These are phyloP conservation scores for Claviceps sorghi DNA, from an alignment of 2,329 filamentous ascomycete species.

Conservation along the genomic window DNA sequence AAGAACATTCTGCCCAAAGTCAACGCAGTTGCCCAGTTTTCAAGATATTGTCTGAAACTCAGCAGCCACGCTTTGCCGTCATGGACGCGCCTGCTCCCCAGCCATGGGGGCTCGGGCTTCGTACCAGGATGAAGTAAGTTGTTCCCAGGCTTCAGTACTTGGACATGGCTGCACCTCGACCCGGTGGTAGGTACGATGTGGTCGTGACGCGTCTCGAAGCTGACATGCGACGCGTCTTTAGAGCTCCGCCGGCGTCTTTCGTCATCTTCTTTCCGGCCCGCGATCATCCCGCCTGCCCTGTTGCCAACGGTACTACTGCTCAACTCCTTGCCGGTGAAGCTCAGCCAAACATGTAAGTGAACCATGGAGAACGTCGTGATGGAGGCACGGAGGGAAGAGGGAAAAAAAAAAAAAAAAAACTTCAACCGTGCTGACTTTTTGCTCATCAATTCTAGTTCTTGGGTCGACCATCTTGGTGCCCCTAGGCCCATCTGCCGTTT, in stretches of 20 bases:
- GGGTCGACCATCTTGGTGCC: slow-evolving; percentile 10
- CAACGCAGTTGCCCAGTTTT: slow-evolving; percentile 5
- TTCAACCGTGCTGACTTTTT: neutral
- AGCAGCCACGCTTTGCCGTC: slow-evolving; percentile 4
- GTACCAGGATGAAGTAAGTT: slow-evolving; percentile 8
- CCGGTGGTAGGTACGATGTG: neutral
- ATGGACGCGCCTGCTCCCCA: slow-evolving; percentile 10
- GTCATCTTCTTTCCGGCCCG: slow-evolving; percentile 14
- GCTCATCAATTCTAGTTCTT: slow-evolving; percentile 9
- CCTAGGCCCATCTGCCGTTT: slow-evolving; percentile 10
- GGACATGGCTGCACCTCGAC: neutral
- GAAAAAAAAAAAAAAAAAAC: neutral
- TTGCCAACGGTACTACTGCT: neutral
- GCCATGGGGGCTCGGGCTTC: slow-evolving; percentile 7
- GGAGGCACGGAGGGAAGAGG: neutral
- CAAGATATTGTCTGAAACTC: slow-evolving; percentile 2
- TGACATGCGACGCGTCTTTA: slow-evolving; percentile 8
- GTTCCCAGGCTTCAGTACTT: neutral
- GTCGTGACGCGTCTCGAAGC: neutral
- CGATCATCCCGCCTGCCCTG: slow-evolving; percentile 1
- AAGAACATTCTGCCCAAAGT: neutral
- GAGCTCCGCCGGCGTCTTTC: slow-evolving; percentile 14
- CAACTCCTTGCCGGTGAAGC: neutral
- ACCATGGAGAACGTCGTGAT: neutral
- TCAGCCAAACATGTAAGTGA: slow-evolving; percentile 2